phyloP scores from a whole-genome alignment of 1,284 basidiomycete species.

The Chalciporus sp. region DNA sequence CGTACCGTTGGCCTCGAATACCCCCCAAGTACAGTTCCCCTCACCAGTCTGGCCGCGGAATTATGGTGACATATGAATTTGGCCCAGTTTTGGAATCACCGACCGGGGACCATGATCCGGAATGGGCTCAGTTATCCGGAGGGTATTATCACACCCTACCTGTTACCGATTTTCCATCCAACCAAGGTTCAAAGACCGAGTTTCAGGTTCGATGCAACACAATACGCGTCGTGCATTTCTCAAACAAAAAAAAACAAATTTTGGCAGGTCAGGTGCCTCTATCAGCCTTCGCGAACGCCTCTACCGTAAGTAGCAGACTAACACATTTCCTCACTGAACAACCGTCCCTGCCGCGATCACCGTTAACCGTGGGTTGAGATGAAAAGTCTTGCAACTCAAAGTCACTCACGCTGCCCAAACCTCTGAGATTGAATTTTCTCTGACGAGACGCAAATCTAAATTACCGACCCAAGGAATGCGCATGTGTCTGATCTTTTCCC shows the following conservation, averaged over 20 bases:
- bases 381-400: background rate
- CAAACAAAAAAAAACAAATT: constrained; percentile 11
- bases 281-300: constrained; percentile 6
- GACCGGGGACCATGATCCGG: constrained; percentile 11
- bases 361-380: constrained; percentile 8
- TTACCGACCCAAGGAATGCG: constrained; percentile 3
- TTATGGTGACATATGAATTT: background rate
- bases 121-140: constrained; percentile 9
- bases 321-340: constrained; percentile 20
- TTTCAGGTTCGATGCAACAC: constrained; percentile 16
- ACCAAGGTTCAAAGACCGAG: constrained; percentile 6
- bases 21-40: background rate
- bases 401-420: background rate
- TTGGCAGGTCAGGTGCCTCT: constrained; percentile 19
- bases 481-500: constrained; percentile 14
- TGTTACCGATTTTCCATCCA: constrained; percentile 12
- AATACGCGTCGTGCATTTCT: constrained; percentile 18
- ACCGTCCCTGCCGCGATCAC: constrained; percentile 20
- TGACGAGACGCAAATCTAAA: constrained; percentile 24
- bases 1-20: background rate
- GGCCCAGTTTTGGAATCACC: background rate
- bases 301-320: constrained; percentile 22
- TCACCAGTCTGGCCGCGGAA: background rate
- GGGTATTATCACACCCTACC: constrained; percentile 4
- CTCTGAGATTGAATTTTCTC: constrained; percentile 25